Evolutionary conservation across 768 basidiomycete genomes (phyloP).

Genomic region (Collybia nuda): DNA sequence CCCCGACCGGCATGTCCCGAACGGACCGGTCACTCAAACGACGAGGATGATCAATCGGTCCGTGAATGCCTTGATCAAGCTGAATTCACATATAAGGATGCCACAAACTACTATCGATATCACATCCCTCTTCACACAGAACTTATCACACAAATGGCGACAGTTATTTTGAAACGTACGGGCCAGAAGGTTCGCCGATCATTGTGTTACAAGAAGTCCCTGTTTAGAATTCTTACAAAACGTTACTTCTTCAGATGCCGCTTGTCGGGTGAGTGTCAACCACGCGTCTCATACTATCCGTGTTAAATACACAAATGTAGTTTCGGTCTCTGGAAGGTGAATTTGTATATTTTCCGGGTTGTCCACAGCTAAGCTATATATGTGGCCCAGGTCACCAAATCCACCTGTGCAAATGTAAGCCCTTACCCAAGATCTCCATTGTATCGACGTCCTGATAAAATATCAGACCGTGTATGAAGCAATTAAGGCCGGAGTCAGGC

Average conservation of each 20-base stretch:
- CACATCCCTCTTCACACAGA: too few species aligned
- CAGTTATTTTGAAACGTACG: slow-evolving; percentile 57
- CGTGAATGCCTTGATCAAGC: too few species aligned
- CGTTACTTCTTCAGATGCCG: slow-evolving; percentile 60
- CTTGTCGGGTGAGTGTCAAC: slow-evolving; percentile 55
- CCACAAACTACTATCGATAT: too few species aligned
- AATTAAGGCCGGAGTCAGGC: slow-evolving; percentile 83
- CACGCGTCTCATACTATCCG: slow-evolving; percentile 1
- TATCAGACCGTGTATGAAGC: slow-evolving; percentile 79
- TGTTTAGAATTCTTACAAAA: background rate
- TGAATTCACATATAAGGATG: too few species aligned
- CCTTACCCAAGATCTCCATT: background rate
- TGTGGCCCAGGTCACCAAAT: slow-evolving; percentile 50
- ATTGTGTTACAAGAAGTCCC: background rate
- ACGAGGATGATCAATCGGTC: too few species aligned
- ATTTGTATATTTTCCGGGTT: slow-evolving; percentile 17
- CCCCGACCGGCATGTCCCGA: background rate
- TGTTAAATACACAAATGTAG: slow-evolving; percentile 28
- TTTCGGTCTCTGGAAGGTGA: slow-evolving; percentile 72
- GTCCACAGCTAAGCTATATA: slow-evolving; percentile 45
- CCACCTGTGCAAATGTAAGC: slow-evolving; percentile 59
- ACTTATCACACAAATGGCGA: slow-evolving; percentile 37
- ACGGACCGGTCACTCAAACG: too few species aligned
- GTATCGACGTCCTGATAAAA: background rate
- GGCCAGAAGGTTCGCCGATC: slow-evolving; percentile 48